A percentile compares a stretch with the other conserved stretches of the same genome.
Conservation (phyloP, 1,284 basidiomycete genomes). For the Pseudozyma thailandica region DNA sequence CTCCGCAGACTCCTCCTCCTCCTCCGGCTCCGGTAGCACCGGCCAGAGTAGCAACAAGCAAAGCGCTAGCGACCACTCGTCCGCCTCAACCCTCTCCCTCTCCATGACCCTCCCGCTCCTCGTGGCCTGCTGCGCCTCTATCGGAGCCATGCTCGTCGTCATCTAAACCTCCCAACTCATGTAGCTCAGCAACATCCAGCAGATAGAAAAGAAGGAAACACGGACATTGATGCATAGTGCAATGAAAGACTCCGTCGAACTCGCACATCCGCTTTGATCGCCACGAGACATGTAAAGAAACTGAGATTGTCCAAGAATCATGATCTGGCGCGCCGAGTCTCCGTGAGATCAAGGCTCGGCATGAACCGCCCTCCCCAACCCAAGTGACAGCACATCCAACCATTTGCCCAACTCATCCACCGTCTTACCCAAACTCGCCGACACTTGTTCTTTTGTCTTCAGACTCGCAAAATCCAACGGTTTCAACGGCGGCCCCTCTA, state of each 20-base stretch:
- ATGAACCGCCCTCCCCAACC: conserved; percentile 42
- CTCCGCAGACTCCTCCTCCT: no score
- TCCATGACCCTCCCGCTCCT: neutral
- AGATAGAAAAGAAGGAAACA: no score
- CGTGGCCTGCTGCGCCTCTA: neutral
- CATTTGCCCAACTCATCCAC: conserved; percentile 83
- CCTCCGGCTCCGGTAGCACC: neutral
- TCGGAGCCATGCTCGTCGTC: no score
- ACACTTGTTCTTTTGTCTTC: conserved; percentile 75
- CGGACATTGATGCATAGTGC: no score
- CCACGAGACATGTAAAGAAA: no score
- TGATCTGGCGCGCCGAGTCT: no score
- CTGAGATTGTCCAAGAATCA: no score
- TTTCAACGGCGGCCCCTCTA: conserved; percentile 70
- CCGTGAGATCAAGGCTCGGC: conserved; percentile 14
- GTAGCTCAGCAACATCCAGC: no score
- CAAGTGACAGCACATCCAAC: conserved; percentile 80
- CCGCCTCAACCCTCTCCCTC: neutral
- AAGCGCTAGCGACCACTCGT: neutral
- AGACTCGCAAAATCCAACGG: conserved; percentile 79
- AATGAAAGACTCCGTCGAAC: no score
- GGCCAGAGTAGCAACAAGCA: neutral
- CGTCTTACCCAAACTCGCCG: conserved; percentile 78
- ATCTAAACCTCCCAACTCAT: no score
- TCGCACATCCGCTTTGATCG: no score